phyloP scores from a whole-genome alignment of 2,329 filamentous ascomycete species.

The Rachicladosporium sp. region DNA sequence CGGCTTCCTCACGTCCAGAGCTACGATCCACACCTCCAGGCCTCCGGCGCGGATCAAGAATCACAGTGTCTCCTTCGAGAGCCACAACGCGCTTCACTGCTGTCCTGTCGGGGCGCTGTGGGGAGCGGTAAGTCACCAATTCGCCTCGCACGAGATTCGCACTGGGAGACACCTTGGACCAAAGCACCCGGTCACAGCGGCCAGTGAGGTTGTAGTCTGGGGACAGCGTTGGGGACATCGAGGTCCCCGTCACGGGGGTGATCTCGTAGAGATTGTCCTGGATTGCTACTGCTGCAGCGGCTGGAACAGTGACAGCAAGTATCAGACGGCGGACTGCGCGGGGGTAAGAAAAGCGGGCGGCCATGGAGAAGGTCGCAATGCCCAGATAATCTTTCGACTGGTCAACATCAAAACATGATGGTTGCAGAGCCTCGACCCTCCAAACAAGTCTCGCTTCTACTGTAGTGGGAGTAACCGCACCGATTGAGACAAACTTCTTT shows the following conservation, averaged over 20 bases:
- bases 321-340: too few species aligned
- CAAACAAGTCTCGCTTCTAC: too few species aligned
- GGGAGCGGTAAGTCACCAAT: slow-evolving; percentile 37
- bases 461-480: too few species aligned
- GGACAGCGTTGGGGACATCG: slow-evolving; percentile 36
- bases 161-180: slow-evolving; percentile 20
- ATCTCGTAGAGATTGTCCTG: slow-evolving; percentile 30
- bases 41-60: slow-evolving; percentile 37
- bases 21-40: slow-evolving; percentile 5
- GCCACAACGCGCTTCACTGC: slow-evolving; percentile 76
- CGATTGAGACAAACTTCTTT: too few species aligned
- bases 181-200: slow-evolving; percentile 26
- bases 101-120: slow-evolving; percentile 54
- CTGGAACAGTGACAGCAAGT: too few species aligned
- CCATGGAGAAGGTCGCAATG: too few species aligned
- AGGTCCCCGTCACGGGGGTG: slow-evolving; percentile 27
- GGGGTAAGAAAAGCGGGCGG: too few species aligned
- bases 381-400: too few species aligned
- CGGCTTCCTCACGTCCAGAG: slow-evolving; percentile 1
- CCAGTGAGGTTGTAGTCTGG: slow-evolving; percentile 29
- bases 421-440: too few species aligned
- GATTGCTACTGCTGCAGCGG: slow-evolving; percentile 7
- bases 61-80: slow-evolving; percentile 65
- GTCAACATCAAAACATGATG: too few species aligned
- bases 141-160: slow-evolving; percentile 29